These are phyloP conservation scores for Jatropha podagrica DNA, from an alignment of 441 rosid species.

Conservation along the genomic window DNA sequence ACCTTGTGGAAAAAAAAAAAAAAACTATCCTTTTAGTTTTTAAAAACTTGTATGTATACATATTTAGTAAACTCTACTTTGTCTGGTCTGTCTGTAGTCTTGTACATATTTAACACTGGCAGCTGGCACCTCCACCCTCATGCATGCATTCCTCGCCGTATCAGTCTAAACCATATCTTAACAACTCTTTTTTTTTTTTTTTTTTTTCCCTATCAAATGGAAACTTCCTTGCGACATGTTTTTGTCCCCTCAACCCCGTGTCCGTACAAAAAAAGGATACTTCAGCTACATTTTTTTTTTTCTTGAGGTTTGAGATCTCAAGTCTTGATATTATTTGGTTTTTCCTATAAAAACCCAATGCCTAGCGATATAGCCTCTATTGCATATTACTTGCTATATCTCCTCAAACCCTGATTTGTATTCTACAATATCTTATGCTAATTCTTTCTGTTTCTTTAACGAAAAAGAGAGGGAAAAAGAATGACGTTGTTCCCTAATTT, in stretches of 20 bases:
- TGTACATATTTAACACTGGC: slow-evolving; percentile 15
- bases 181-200: background rate
- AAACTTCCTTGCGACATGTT: slow-evolving; percentile 25
- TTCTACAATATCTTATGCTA: background rate
- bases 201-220: slow-evolving; percentile 4
- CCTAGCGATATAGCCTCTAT: background rate
- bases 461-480: background rate
- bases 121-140: slow-evolving; percentile 34
- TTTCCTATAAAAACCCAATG: slow-evolving; percentile 8
- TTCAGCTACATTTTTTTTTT: background rate
- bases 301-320: slow-evolving; percentile 8
- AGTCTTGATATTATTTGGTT: background rate
- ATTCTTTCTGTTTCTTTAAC: background rate
- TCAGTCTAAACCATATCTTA: slow-evolving; percentile 20
- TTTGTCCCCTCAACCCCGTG: background rate
- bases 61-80: background rate
- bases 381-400: too few relatives aligned
- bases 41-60: background rate
- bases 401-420: background rate
- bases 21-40: too few relatives aligned
- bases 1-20: background rate
- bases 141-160: slow-evolving; percentile 28
- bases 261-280: slow-evolving; percentile 1
- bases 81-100: slow-evolving; percentile 11
- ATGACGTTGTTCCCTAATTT: slow-evolving; percentile 50